phyloP scores from a whole-genome alignment of 208 protist genomes.

The Acanthamoeba culbertsoni region DNA sequence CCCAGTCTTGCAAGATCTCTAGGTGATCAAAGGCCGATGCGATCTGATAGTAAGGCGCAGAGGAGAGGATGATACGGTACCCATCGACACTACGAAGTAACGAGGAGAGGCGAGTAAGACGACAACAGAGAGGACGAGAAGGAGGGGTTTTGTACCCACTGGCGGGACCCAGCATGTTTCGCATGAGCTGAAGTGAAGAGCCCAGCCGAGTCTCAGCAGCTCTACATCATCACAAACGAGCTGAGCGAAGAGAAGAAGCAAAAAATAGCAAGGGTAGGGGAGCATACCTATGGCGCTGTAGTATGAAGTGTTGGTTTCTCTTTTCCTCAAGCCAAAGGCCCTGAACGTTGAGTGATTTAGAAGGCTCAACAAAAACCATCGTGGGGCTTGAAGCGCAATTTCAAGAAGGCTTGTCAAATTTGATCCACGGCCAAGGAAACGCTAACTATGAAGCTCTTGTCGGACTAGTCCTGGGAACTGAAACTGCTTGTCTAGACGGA shows the following conservation, averaged over 20 bases:
- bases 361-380: slow-evolving; percentile 34
- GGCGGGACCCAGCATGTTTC: background rate
- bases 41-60: background rate
- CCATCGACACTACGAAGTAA: background rate
- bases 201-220: background rate
- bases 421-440: no score
- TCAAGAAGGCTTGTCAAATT: no score
- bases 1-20: slow-evolving; percentile 23
- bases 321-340: slow-evolving; percentile 6
- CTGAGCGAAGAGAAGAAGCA: background rate
- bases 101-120: background rate
- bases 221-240: background rate
- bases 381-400: background rate
- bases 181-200: background rate
- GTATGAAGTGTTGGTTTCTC: background rate
- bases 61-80: background rate
- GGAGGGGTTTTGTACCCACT: background rate
- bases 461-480: no score
- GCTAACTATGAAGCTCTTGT: no score
- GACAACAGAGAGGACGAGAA: background rate
- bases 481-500: no score
- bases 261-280: background rate
- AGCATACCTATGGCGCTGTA: background rate
- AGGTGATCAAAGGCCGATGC: background rate
- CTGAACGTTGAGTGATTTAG: background rate